A percentile compares a stretch with the other conserved stretches of the same genome.
Conservation (phyloP, 1,284 basidiomycete genomes). For the Naganishia sp. region DNA sequence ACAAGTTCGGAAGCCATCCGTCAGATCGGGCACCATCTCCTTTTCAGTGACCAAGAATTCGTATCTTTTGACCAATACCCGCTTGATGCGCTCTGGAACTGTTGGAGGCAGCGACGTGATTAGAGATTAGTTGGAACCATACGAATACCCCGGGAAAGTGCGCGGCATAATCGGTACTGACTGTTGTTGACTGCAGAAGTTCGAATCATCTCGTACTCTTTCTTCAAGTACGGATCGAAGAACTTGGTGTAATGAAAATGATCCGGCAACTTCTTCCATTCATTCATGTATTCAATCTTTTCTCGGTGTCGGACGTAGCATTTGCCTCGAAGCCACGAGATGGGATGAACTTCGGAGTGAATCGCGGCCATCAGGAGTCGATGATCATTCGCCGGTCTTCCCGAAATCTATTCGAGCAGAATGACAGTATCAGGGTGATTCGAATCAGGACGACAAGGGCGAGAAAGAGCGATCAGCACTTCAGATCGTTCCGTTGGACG, state of each 20-base stretch:
- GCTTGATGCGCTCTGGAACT: slow-evolving; percentile 79
- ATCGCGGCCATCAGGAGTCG: slow-evolving; percentile 89
- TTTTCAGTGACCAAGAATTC: slow-evolving; percentile 94
- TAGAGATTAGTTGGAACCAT: not conserved
- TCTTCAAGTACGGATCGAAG: slow-evolving; percentile 96
- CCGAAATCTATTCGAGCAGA: slow-evolving; percentile 44
- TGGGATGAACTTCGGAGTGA: slow-evolving; percentile 90
- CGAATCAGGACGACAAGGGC: not conserved
- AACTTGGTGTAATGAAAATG: slow-evolving; percentile 92
- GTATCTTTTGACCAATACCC: slow-evolving; percentile 76
- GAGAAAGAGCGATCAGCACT: slow-evolving; percentile 3
- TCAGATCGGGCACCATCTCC: slow-evolving; percentile 86
- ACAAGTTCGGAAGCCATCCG: slow-evolving; percentile 81
- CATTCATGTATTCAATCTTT: slow-evolving; percentile 86
- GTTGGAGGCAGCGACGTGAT: slow-evolving; percentile 12
- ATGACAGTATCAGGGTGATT: not conserved
- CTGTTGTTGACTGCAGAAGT: slow-evolving; percentile 83
- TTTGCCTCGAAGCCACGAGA: slow-evolving; percentile 84
- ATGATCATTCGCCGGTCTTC: slow-evolving; percentile 67
- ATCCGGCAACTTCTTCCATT: slow-evolving; percentile 94
- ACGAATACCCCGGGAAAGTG: not conserved
- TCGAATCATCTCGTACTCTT: slow-evolving; percentile 94
- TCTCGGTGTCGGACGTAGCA: slow-evolving; percentile 92
- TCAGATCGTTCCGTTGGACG: not conserved
- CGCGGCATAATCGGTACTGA: slow-evolving; percentile 56